Evolutionary conservation across 257 asterid species (phyloP).

Genomic region (Solanum arcanum): DNA sequence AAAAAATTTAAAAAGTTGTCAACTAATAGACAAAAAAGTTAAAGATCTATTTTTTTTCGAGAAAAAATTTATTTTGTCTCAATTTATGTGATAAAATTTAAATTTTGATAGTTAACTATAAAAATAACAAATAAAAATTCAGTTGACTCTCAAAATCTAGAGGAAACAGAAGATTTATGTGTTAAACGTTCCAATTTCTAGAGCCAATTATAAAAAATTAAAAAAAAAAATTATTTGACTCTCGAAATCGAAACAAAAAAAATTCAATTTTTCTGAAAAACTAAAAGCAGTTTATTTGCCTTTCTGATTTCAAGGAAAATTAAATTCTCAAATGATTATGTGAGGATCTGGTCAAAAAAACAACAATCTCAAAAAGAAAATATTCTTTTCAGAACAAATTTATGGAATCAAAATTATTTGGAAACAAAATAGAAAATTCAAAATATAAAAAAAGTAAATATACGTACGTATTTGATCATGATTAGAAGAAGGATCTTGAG

Average conservation of each 20-base stretch:
- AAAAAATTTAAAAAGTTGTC: neutral
- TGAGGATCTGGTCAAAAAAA: neutral
- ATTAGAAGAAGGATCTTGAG: slow-evolving; percentile 45
- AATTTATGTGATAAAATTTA: neutral
- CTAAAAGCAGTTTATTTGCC: neutral
- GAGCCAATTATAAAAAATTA: fast-evolving
- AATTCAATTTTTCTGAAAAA: neutral
- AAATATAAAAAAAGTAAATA: neutral
- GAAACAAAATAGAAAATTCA: neutral
- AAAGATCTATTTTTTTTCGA: neutral
- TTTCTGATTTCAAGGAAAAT: neutral
- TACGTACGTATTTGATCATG: slow-evolving; percentile 40
- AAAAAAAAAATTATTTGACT: neutral
- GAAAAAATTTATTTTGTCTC: fast-evolving
- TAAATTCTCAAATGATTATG: neutral
- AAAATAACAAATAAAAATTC: neutral
- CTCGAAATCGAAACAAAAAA: neutral
- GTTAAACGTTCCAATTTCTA: neutral
- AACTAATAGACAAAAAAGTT: neutral
- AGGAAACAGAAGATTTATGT: neutral
- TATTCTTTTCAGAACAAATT: neutral
- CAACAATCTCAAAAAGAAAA: neutral
- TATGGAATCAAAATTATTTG: neutral
- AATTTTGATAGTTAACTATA: neutral
- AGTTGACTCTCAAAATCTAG: fast-evolving